Conservation (phyloP, 129 eudicot genomes). For the Centaurea solstitialis region DNA sequence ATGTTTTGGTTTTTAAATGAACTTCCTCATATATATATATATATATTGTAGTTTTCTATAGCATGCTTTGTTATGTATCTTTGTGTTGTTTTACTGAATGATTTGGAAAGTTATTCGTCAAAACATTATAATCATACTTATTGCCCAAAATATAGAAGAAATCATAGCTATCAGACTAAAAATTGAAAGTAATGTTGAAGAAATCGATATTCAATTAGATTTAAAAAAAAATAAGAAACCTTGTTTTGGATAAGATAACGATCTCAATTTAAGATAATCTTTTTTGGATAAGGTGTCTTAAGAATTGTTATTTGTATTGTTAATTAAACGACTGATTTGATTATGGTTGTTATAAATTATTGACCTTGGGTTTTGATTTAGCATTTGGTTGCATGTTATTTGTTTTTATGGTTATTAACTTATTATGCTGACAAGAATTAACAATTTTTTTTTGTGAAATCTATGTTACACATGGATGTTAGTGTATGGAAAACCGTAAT, state of each 20-base stretch:
- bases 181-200: neutral
- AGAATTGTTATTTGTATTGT: neutral
- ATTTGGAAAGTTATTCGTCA: neutral
- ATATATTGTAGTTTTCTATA: no score
- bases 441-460: neutral
- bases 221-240: neutral
- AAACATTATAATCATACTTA: no score
- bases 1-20: no score
- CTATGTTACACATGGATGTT: neutral
- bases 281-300: neutral
- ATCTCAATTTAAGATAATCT: neutral
- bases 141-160: neutral
- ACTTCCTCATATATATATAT: no score
- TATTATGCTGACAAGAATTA: neutral
- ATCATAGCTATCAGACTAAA: neutral
- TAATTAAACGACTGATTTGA: neutral
- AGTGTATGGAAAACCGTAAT: slow-evolving; percentile 36
- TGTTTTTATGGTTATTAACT: neutral
- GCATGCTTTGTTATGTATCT: neutral
- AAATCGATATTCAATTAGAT: neutral
- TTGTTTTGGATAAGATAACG: neutral
- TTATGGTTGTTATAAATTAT: neutral
- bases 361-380: neutral
- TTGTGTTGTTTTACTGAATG: neutral
- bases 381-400: neutral